Base-by-base conservation (phyloP, 192 early-diverging fungal genomes). In the Coemansia sp. region DNA sequence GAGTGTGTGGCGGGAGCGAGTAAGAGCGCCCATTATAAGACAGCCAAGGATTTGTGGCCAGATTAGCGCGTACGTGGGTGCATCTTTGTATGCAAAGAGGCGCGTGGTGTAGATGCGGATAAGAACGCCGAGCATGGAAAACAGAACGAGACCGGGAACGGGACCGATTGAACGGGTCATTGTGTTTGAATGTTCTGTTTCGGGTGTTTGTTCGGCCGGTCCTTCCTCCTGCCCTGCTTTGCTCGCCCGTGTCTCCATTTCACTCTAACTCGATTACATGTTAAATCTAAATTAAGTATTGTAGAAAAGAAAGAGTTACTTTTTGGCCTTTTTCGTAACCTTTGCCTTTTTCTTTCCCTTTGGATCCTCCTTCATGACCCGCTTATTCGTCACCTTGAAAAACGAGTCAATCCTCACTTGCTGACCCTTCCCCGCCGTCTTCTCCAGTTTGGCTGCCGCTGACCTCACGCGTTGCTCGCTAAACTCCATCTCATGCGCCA, bases 401-500 rank as follows among this genome's bases (percentile, higher is more conserved):
- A 95, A 99, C n/a, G 85, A 83, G 56, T 94, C 94, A 55, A 99
- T 78, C 20, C 97, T 84, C 51, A 90, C 94, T 77, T 99, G 97
- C 20, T 90, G 90, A n/a, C 89, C 89, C 18, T 83, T 83, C 24
- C 87, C 89, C 14, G 85, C 55, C 19, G 89, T 83, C 78, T 94
- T 94, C 14, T 83, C 66, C 27, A 99, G 80, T 69, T 94, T 96
- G 39, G 91, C 86, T 4, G 87, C 85, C 10, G 85, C 88, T 55
- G 87, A 87, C 1, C 93, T 85, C 20, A 99, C 88, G 35, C 95
- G 87, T 76, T 97, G 95, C 78, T 97, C 95, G 65, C 78, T 93
- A 82, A 99, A 99, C 59, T 91, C 92, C 82, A 97, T 99, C 66
- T 99, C 94, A n/a, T 86, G 73, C 13, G 95, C 94, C 60, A 99